Evolutionary conservation across 2,329 filamentous ascomycete genomes (phyloP).

Genomic region (Alternaria hordeiaustralica): DNA sequence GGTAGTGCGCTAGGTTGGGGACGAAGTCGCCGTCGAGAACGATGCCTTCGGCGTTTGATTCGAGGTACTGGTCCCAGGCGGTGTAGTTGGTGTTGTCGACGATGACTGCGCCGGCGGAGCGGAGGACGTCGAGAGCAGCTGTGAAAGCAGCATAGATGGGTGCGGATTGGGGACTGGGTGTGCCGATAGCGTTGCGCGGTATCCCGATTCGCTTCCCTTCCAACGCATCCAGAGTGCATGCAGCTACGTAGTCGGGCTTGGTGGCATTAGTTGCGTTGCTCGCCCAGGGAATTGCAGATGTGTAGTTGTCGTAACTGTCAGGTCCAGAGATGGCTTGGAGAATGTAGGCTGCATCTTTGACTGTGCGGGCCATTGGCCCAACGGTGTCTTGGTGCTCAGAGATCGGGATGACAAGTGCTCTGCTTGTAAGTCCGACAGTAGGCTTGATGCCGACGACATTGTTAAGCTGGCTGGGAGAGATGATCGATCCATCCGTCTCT

Average conservation of each 20-base stretch:
- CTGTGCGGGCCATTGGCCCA: slow-evolving; percentile 64
- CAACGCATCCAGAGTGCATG: slow-evolving; percentile 62
- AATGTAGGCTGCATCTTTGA: slow-evolving; percentile 64
- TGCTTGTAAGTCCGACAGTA: slow-evolving; percentile 68
- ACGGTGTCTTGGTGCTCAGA: slow-evolving; percentile 63
- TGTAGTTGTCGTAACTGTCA: slow-evolving; percentile 64
- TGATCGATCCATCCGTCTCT: slow-evolving; percentile 69
- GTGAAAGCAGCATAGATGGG: slow-evolving; percentile 63
- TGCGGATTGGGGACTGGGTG: slow-evolving; percentile 38
- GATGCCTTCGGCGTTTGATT: slow-evolving; percentile 49
- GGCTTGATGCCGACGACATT: slow-evolving; percentile 69
- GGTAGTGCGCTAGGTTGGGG: slow-evolving; percentile 62
- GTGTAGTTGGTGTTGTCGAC: slow-evolving; percentile 67
- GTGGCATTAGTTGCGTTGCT: slow-evolving; percentile 45
- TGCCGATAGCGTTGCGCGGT: slow-evolving; percentile 63
- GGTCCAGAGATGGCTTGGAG: slow-evolving; percentile 65
- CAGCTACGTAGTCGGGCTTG: slow-evolving; percentile 66
- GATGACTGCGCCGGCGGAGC: slow-evolving; percentile 64
- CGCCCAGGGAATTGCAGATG: slow-evolving; percentile 61
- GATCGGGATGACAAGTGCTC: slow-evolving; percentile 70
- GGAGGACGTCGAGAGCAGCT: slow-evolving; percentile 59
- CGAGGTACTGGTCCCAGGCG: slow-evolving; percentile 54
- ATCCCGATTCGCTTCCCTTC: slow-evolving; percentile 68
- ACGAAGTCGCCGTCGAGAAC: slow-evolving; percentile 67
- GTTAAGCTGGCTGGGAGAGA: slow-evolving; percentile 62